Evolutionary conservation across 73 alveolate species (phyloP).

Genomic region (Paramecium octaurelia): DNA sequence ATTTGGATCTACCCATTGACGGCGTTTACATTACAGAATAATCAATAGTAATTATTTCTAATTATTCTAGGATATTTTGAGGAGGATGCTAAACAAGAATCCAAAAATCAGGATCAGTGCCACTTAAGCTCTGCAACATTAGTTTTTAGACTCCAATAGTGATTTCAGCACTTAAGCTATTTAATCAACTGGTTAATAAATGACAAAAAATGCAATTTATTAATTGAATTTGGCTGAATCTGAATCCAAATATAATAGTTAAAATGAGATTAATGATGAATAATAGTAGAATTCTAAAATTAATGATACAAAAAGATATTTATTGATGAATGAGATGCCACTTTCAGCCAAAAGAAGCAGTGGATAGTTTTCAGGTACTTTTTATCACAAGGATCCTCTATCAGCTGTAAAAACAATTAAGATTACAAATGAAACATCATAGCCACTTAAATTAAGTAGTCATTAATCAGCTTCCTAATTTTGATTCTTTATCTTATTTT

Average conservation of each 20-base stretch:
- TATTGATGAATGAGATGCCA: background rate
- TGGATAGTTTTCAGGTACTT: background rate
- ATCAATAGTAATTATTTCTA: background rate
- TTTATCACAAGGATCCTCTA: background rate
- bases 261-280: background rate
- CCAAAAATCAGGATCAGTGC: slow-evolving; percentile 44
- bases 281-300: background rate
- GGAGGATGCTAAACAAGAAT: slow-evolving; percentile 52
- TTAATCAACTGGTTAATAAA: background rate
- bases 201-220: background rate
- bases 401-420: background rate
- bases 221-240: background rate
- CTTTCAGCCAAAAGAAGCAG: background rate
- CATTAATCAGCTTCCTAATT: background rate
- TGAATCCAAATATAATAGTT: background rate
- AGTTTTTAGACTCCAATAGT: background rate
- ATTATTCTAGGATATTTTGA: slow-evolving; percentile 11
- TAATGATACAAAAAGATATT: background rate
- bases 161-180: background rate
- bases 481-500: background rate
- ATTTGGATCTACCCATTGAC: background rate
- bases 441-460: background rate
- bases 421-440: background rate
- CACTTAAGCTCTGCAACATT: background rate
- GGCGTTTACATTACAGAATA: background rate